These are phyloP conservation scores for Ceratocystis diversiconidia DNA, from an alignment of 2,329 filamentous ascomycete genomes.

Conservation along the genomic window DNA sequence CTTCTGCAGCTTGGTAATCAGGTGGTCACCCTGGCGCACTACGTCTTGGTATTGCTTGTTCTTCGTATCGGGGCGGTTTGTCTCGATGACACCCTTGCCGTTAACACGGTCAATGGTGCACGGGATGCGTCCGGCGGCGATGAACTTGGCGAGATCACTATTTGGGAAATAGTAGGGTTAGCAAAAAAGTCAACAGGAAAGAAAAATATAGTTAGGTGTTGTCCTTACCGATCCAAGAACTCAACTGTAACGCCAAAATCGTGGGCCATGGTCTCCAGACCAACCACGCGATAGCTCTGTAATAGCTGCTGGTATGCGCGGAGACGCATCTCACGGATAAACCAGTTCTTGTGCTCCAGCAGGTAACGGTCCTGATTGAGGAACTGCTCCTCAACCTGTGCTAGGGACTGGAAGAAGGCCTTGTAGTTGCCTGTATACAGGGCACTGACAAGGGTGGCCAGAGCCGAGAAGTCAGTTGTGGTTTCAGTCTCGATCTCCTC, in stretches of 20 bases:
- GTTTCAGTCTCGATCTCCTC: constrained; percentile 56
- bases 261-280: constrained; percentile 90
- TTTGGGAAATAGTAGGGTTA: background rate
- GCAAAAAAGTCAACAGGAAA: background rate
- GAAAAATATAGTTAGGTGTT: background rate
- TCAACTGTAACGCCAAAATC: constrained; percentile 96
- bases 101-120: constrained; percentile 97
- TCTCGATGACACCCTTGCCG: constrained; percentile 94
- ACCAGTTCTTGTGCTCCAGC: constrained; percentile 92
- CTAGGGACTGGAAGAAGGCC: constrained; percentile 81
- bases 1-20: constrained; percentile 98
- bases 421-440: constrained; percentile 91
- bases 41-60: constrained; percentile 99
- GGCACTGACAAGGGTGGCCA: constrained; percentile 77
- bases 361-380: constrained; percentile 88
- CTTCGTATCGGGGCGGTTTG: constrained; percentile 94
- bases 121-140: constrained; percentile 81
- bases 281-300: constrained; percentile 92
- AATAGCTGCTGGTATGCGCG: constrained; percentile 92
- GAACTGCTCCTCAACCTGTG: constrained; percentile 84
- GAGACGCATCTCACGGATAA: constrained; percentile 94
- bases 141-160: constrained; percentile 92
- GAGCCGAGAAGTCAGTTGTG: constrained; percentile 74
- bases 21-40: constrained; percentile 89
- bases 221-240: constrained; percentile 74